Evolutionary conservation across 2,329 filamentous ascomycete genomes (phyloP), one percentile per base, ranked within the genome.

Genomic region (Hypomyces rosellus): DNA sequence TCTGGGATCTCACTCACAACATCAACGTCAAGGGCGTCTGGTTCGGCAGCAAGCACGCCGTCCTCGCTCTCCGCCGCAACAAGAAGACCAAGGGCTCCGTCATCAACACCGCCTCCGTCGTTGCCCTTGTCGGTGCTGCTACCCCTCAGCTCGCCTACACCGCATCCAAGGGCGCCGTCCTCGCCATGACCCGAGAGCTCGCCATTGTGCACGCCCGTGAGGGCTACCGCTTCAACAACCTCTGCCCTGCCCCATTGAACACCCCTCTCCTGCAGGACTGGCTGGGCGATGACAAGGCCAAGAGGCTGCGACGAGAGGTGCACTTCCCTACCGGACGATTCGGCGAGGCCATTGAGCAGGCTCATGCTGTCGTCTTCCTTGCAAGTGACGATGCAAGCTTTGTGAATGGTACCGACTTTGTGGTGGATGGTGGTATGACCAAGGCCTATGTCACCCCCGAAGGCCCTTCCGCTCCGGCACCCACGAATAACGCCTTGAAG

Each of bases 21-120:
- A 95, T 96, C 76, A 96, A 96, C 70, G 91, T 96, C 69, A 96
- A 96, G 80, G 91, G 91, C 40, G 91, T 96, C n/a, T 96, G 91
- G 91, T 96, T 82, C 68, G 91, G 91, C 54, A 86, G 84, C 79
- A 96, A 96, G 78, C 89, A 96, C 68, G 89, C 91, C 6, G 84
- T 96, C 25, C 75, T 92, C 46, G 81, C 88, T 41, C 77, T 96
- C 61, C 85, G 90, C 57, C 84, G 82, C 61, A 77, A 95, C 75
- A 79, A 80, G 49, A 96, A 96, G 82, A 81, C 75, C 41, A 81
- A 78, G 60, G 88, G 82, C 46, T 89, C 85, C 69, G 83, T 96
- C 70, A 91, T 96, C 78, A 96, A 96, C 77, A 95, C 89, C 3
- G 90, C 89, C 22, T 91, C 86, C 43, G 86, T 95, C 45, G 90